These are phyloP conservation scores for Raffaelea ambrosiae DNA, from an alignment of 2,329 filamentous ascomycete species.

Conservation along the genomic window DNA sequence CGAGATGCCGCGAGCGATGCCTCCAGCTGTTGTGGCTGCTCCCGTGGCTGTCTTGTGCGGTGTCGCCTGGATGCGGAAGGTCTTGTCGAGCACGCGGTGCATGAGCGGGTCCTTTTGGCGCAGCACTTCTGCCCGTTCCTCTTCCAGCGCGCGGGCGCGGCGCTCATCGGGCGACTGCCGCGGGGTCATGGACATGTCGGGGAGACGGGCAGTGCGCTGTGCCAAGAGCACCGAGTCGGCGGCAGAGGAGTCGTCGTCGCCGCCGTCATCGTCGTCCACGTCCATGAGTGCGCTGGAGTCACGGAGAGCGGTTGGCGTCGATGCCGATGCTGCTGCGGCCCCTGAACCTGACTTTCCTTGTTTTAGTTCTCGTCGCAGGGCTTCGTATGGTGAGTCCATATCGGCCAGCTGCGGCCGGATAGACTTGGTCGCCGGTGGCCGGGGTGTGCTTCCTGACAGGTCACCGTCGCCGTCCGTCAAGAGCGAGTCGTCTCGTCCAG, in stretches of 20 bases:
- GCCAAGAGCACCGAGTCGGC: conserved; percentile 38
- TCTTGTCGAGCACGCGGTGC: conserved; percentile 90
- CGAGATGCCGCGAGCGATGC: conserved; percentile 30
- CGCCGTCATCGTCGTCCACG: conserved; percentile 19
- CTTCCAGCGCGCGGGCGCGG: conserved; percentile 27
- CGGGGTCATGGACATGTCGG: conserved; percentile 57
- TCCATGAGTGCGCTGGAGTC: conserved; percentile 21
- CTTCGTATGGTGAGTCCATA: conserved; percentile 70
- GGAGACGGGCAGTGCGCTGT: conserved; percentile 45
- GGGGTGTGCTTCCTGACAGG: conserved; percentile 60
- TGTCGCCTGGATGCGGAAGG: conserved; percentile 87
- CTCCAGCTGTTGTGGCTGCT: no score
- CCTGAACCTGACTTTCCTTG: background rate
- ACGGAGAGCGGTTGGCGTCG: conserved; percentile 9
- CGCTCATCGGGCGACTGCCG: conserved; percentile 45
- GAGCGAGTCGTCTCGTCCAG: conserved; percentile 49
- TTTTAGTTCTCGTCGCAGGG: conserved; percentile 58
- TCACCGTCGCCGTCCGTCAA: conserved; percentile 53
- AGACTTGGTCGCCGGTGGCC: conserved; percentile 44
- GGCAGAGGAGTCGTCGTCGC: conserved; percentile 24
- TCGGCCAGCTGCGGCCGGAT: conserved; percentile 47
- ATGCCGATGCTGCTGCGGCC: background rate
- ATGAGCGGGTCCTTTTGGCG: conserved; percentile 65
- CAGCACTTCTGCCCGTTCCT: conserved; percentile 16
- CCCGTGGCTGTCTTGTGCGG: conserved; percentile 58